Conservation (phyloP, 805 yeast species). For the Metschnikowia santaceciliae region DNA sequence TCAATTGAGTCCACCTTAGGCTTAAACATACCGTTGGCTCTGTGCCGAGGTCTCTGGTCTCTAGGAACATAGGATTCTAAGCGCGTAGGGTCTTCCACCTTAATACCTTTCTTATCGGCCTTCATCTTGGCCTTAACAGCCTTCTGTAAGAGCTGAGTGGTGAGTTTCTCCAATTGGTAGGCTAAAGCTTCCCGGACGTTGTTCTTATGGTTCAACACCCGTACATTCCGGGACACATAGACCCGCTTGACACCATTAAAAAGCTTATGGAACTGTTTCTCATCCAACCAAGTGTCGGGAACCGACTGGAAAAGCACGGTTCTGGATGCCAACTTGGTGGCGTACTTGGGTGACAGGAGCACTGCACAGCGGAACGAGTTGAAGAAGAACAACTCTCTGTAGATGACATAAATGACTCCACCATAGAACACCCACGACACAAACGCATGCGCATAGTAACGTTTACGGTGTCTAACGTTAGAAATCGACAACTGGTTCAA, state of each 20-base stretch:
- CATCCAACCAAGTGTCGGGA: conserved; percentile 69
- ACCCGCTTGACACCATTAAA: conserved; percentile 81
- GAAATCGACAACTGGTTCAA: conserved; percentile 75
- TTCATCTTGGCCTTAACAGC: conserved; percentile 64
- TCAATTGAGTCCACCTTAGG: conserved; percentile 62
- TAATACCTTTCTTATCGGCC: conserved; percentile 59
- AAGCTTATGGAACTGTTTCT: conserved; percentile 64
- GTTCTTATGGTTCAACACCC: conserved; percentile 53
- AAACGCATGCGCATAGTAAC: conserved; percentile 85
- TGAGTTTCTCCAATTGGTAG: conserved; percentile 61
- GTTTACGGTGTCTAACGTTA: conserved; percentile 54
- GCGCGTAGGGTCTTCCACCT: conserved; percentile 31
- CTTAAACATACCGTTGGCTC: conserved; percentile 41
- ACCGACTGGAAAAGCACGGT: conserved; percentile 82
- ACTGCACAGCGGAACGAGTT: conserved; percentile 73
- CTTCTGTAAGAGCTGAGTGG: conserved; percentile 49
- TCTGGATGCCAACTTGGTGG: conserved; percentile 68
- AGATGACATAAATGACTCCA: conserved; percentile 62
- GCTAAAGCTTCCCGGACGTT: conserved; percentile 58
- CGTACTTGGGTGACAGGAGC: conserved; percentile 76
- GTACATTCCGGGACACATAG: conserved; percentile 70
- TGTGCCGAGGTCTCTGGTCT: conserved; percentile 63
- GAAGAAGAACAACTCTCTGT: conserved; percentile 78
- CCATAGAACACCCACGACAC: conserved; percentile 79
- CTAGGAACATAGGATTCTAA: conserved; percentile 57